phyloP scores from a whole-genome alignment of 2,329 filamentous ascomycete species.

The Cadophora malorum region DNA sequence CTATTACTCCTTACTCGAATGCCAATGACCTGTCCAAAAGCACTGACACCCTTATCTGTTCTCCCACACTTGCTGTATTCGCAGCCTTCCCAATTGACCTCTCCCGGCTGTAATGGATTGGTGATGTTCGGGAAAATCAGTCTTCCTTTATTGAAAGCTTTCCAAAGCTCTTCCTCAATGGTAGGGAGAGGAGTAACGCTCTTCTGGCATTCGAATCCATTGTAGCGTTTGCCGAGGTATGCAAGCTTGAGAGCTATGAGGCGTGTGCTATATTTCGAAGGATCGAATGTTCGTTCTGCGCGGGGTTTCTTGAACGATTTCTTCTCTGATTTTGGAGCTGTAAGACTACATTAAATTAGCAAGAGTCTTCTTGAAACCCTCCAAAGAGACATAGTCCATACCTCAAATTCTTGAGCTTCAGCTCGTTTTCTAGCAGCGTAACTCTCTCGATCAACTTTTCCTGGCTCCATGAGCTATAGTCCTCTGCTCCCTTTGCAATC shows the following conservation, averaged over 20 bases:
- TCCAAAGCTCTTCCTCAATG: conserved; percentile 94
- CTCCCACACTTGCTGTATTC: conserved; percentile 96
- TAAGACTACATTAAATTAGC: conserved; percentile 25
- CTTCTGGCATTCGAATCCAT: conserved; percentile 88
- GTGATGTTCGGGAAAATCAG: conserved; percentile 73
- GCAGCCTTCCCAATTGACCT: conserved; percentile 80
- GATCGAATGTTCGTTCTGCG: conserved; percentile 61
- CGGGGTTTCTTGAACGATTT: conserved; percentile 48
- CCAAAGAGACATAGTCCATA: conserved; percentile 16
- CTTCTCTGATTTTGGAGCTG: conserved; percentile 44
- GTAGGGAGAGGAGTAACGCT: conserved; percentile 73
- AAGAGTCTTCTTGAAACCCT: not conserved
- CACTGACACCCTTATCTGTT: conserved; percentile 92
- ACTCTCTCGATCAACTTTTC: conserved; percentile 73
- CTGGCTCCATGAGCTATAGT: conserved; percentile 72
- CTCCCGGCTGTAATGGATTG: conserved; percentile 52
- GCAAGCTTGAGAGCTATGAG: conserved; percentile 92
- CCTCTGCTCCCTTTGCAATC: conserved; percentile 35
- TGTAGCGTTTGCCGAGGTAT: conserved; percentile 89
- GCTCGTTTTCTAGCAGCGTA: conserved; percentile 68
- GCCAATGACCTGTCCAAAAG: conserved; percentile 94
- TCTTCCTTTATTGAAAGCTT: conserved; percentile 80
- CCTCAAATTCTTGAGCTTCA: conserved; percentile 57
- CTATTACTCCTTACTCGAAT: conserved; percentile 81
- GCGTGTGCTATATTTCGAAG: conserved; percentile 80